Evolutionary conservation across 148 eudicot species (phyloP), one percentile per base, ranked within the genome.

Genomic region (Camellia lanceoleosa): DNA sequence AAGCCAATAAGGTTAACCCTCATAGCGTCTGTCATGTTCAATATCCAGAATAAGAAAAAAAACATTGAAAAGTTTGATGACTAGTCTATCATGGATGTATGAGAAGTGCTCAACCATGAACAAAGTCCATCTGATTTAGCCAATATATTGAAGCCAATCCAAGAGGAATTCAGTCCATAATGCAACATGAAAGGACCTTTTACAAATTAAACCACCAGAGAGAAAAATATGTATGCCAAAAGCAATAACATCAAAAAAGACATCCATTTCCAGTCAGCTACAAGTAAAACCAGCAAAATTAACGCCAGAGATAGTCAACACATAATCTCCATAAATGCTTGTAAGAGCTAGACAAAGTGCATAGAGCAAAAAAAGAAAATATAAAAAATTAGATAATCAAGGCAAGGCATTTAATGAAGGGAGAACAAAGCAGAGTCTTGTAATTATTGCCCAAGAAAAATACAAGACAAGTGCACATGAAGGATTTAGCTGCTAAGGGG

Each of bases 401-500:
- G 44, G 15, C 44, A 0, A 10, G 56, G 41, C 15, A 20, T 10
- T 9, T 2, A 11, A 38, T 49, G 14, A 41, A 64, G 19, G 71
- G 55, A 65, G 60, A 65, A 65, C 6, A 49, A 49, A 47, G 47
- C 14, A 12, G 44, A 41, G 2, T 42, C 20, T 3, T 46, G 7
- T 12, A 12, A 58, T 30, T 43, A 58, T 3, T 8, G 54, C 2
- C 4, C 5, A 7, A 14, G 54, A 58, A 58, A 56, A 10, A 41
- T 47, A 5, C 1, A 65, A 61, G 18, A n/a, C 44, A 13, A 8
- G 14, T 15, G 23, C 30, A 20, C 66, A 58, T 15, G 6, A 41
- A 72, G 75, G 9, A 42, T 72, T 52, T 12, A 51, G 75, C 43
- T 72, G 75, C 54, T 51, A 15, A 56, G 30, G 42, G 4, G 78